A percentile compares a stretch with the other conserved stretches of the same genome.
Conservation (phyloP, 1,284 basidiomycete genomes). For the Flammula alnicola region DNA sequence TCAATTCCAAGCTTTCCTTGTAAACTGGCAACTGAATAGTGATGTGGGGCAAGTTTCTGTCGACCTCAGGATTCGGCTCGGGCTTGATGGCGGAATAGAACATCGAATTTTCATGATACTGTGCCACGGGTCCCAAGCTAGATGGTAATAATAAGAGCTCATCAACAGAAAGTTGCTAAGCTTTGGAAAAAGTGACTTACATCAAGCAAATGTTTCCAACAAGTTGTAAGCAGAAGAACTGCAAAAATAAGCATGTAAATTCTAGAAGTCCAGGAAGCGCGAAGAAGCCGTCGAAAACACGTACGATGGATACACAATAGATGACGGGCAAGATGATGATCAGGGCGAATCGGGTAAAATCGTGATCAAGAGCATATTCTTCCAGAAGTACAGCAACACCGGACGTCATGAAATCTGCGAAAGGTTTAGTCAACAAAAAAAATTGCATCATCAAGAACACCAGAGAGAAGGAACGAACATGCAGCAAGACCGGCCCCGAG, state of each 20-base stretch:
- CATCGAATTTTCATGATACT: conserved; percentile 76
- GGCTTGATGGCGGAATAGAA: conserved; percentile 75
- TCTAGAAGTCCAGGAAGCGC: background rate
- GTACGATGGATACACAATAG: conserved; percentile 73
- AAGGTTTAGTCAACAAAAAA: conserved; percentile 1
- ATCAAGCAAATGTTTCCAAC: conserved; percentile 67
- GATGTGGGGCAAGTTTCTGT: conserved; percentile 74
- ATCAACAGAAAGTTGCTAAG: conserved; percentile 4
- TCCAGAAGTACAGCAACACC: conserved; percentile 63
- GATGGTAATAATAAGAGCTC: background rate
- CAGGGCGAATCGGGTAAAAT: conserved; percentile 65
- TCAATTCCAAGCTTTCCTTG: conserved; percentile 72
- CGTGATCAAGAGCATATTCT: conserved; percentile 72
- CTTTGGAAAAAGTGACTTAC: conserved; percentile 25
- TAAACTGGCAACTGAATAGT: conserved; percentile 85
- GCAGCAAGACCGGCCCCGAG: conserved; percentile 64
- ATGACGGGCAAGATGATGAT: conserved; percentile 68
- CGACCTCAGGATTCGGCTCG: conserved; percentile 63
- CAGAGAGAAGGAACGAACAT: conserved; percentile 46
- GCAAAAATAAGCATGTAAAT: background rate
- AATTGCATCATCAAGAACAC: conserved; percentile 6
- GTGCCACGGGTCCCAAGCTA: conserved; percentile 73
- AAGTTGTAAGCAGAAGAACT: conserved; percentile 77
- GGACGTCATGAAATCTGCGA: conserved; percentile 58
- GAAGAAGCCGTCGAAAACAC: conserved; percentile 22